Percentiles rank a stretch among this genome's conserved stretches.
Evolutionary conservation across 1,284 basidiomycete genomes (phyloP).

Genomic region (Tilletia caries): DNA sequence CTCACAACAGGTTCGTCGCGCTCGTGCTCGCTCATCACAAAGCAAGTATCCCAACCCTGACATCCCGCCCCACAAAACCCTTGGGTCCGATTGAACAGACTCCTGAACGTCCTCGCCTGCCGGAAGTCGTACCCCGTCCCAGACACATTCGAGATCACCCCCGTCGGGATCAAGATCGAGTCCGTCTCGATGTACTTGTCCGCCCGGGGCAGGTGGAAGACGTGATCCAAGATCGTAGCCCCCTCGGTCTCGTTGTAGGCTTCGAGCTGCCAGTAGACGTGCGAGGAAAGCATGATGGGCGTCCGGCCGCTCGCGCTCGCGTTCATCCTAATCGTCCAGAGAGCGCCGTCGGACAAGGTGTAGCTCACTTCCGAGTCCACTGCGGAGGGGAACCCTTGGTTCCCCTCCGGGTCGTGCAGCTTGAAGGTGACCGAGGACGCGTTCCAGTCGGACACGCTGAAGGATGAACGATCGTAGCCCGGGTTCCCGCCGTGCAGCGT

Average conservation of each 20-base stretch:
- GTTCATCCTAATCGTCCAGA: constrained; percentile 36
- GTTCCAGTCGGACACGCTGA: constrained; percentile 26
- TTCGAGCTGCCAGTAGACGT: constrained; percentile 49
- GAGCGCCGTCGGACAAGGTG: constrained; percentile 26
- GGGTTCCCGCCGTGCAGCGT: constrained; percentile 47
- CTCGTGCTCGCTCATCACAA: constrained; percentile 33
- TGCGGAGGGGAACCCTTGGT: constrained; percentile 45
- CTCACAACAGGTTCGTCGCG: constrained; percentile 18
- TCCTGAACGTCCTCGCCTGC: constrained; percentile 27
- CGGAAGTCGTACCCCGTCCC: constrained; percentile 40
- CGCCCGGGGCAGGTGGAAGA: constrained; percentile 39
- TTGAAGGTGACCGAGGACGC: constrained; percentile 32
- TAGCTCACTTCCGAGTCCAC: constrained; percentile 31
- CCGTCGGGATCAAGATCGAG: constrained; percentile 41
- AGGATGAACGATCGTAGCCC: constrained; percentile 44
- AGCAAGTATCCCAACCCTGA: constrained; percentile 46
- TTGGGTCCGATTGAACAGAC: constrained; percentile 34
- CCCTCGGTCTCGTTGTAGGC: constrained; percentile 30
- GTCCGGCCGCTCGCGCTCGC: constrained; percentile 30
- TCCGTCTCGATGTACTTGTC: constrained; percentile 36
- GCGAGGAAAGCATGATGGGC: constrained; percentile 48
- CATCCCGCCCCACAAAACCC: constrained; percentile 40
- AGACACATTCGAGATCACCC: constrained; percentile 26
- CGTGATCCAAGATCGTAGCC: constrained; percentile 31
- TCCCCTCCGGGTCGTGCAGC: constrained; percentile 39